phyloP scores from a whole-genome alignment of 371 early-diverging fungal genomes.

The Antonospora locustae region DNA sequence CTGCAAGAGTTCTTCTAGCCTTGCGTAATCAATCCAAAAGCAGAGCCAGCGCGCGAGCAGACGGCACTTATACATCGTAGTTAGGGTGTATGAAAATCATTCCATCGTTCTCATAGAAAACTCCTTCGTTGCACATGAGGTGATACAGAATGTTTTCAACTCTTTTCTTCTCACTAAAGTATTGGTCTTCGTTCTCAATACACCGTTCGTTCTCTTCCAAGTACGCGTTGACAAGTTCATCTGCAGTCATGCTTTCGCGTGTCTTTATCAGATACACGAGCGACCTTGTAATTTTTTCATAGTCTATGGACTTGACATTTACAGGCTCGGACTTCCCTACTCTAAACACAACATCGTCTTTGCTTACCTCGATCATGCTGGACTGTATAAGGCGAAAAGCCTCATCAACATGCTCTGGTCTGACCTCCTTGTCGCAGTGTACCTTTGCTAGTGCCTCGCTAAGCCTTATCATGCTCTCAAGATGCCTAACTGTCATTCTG shows the following conservation, averaged over 20 bases:
- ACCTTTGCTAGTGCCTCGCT: slow-evolving; percentile 57
- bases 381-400: slow-evolving; percentile 72
- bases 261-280: slow-evolving; percentile 44
- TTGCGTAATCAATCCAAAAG: no score
- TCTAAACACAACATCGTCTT: slow-evolving; percentile 62
- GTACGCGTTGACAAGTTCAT: slow-evolving; percentile 67
- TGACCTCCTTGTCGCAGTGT: slow-evolving; percentile 32
- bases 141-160: slow-evolving; percentile 63
- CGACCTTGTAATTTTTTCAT: slow-evolving; percentile 38
- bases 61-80: no score
- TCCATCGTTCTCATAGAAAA: slow-evolving; percentile 49
- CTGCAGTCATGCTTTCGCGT: slow-evolving; percentile 45
- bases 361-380: slow-evolving; percentile 76
- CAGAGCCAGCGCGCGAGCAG: no score
- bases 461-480: slow-evolving; percentile 55
- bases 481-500: slow-evolving; percentile 53
- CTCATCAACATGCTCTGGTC: slow-evolving; percentile 66
- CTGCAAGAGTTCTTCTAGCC: no score
- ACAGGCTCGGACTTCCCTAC: slow-evolving; percentile 52
- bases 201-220: slow-evolving; percentile 59
- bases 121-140: slow-evolving; percentile 54
- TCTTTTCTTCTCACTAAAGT: slow-evolving; percentile 59
- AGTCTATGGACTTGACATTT: slow-evolving; percentile 39
- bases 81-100: slow-evolving; percentile 53
- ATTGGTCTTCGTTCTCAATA: slow-evolving; percentile 61